Conservation (phyloP, 78 protist genomes). For the Dictyostelium brefeldianum region DNA sequence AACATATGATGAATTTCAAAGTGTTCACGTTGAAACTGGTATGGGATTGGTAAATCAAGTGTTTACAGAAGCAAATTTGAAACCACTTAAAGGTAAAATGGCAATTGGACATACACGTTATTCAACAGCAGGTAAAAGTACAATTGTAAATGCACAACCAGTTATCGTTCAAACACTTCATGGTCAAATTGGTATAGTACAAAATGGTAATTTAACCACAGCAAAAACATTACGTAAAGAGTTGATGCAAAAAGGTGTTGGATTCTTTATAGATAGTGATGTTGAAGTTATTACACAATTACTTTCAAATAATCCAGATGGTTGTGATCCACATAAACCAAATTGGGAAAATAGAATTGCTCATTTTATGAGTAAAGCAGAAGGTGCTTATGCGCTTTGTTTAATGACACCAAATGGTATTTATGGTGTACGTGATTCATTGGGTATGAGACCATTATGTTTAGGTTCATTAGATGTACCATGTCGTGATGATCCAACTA, state of each 20-base stretch:
- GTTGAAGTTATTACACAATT: conserved; percentile 75
- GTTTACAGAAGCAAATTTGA: conserved; percentile 77
- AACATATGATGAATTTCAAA: conserved; percentile 62
- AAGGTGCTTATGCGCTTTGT: conserved; percentile 77
- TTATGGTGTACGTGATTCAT: conserved; percentile 71
- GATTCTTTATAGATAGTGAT: conserved; percentile 76
- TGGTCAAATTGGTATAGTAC: conserved; percentile 79
- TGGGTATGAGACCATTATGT: conserved; percentile 78
- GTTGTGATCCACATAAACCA: conserved; percentile 30
- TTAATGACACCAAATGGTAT: conserved; percentile 77
- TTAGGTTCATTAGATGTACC: conserved; percentile 68
- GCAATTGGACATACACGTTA: conserved; percentile 85
- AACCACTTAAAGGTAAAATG: conserved; percentile 72
- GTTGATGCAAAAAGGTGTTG: conserved; percentile 73
- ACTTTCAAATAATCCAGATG: conserved; percentile 48
- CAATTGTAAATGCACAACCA: conserved; percentile 78
- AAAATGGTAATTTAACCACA: conserved; percentile 80
- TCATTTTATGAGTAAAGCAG: conserved; percentile 68
- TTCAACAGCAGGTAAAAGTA: conserved; percentile 77
- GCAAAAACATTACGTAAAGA: conserved; percentile 63
- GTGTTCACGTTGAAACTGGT: conserved; percentile 82
- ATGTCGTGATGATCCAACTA: conserved; percentile 1
- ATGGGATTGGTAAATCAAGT: conserved; percentile 85
- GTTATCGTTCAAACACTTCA: conserved; percentile 73
- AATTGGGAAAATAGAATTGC: conserved; percentile 77